Evolutionary conservation across 805 yeast species (phyloP), one percentile per base, ranked within the genome.

Genomic region (Myxozyma mucilagina): DNA sequence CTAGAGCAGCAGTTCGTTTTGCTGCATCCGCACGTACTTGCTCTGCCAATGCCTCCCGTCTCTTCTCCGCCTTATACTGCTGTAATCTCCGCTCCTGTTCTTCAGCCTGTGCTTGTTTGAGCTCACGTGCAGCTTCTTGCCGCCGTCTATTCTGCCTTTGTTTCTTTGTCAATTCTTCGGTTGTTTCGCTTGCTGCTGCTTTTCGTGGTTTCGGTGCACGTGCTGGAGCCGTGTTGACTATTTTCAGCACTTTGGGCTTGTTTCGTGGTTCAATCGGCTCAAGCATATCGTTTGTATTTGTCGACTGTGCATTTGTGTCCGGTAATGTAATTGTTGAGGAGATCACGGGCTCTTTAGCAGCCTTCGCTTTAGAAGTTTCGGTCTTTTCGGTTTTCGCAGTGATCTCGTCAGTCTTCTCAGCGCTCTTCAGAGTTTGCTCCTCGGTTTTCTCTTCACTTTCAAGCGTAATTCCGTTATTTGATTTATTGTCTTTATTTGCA

Each of bases 111-210:
- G 47, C 56, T 18, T n/a, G 24, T 47, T 54, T 57, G 13, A 43
- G 49, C 18, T 53, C 59, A 38, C 47, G 48, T 9, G 8, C 38
- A 24, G 34, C 42, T 31, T 61, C 59, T 16, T 44, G 35, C 18
- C 59, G 55, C 18, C 58, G 58, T 48, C 32, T 29, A 24, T 61
- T 61, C 34, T 61, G 65, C 14, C 65, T 51, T 36, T 61, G 65
- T 36, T 53, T 61, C 34, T 56, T 56, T 8, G 61, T 56, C 16
- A 60, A 38, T 35, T 51, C 54, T 20, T 47, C 54, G 29, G 29
- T 24, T 24, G 29, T 16, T 49, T 48, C 4, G n/a, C 45, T 11
- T 20, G 57, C 29, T 20, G 57, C 29, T 34, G 49, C 34, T 45
- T 49, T 42, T 24, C 29, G 29, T 24, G 36, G 24, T 29, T 20